Conservation (phyloP, 208 protist genomes). For the Herpetomonas samuelpessoai region DNA sequence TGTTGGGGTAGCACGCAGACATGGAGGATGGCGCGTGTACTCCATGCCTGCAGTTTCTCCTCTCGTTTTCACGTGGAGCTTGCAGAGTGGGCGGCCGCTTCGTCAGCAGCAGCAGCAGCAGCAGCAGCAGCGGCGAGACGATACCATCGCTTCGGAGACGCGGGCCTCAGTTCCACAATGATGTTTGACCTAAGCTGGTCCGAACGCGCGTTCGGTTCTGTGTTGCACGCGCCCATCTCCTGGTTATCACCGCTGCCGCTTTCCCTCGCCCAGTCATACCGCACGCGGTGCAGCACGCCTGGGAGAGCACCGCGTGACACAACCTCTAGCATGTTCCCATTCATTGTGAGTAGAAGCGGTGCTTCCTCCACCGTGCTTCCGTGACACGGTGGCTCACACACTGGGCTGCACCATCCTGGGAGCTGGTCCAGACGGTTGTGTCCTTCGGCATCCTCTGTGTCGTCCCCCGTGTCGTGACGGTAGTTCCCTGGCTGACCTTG, state of each 20-base stretch:
- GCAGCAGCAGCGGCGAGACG: background rate
- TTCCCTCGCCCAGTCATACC: slow-evolving; percentile 35
- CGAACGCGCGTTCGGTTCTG: too few relatives aligned
- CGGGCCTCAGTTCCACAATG: slow-evolving; percentile 68
- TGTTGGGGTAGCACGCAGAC: too few relatives aligned
- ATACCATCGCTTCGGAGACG: slow-evolving; percentile 25
- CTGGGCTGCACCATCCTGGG: slow-evolving; percentile 17
- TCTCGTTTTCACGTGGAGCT: too few relatives aligned
- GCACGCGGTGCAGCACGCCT: slow-evolving; percentile 63
- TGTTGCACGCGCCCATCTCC: background rate
- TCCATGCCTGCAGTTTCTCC: too few relatives aligned
- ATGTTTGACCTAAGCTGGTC: slow-evolving; percentile 62
- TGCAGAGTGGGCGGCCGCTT: too few relatives aligned
- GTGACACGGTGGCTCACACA: slow-evolving; percentile 10
- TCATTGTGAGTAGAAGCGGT: slow-evolving; percentile 33
- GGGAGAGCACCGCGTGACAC: slow-evolving; percentile 29
- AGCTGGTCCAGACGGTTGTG: slow-evolving; percentile 12
- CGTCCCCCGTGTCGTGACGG: background rate
- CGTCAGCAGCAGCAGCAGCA: too few relatives aligned
- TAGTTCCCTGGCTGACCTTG: slow-evolving; percentile 6
- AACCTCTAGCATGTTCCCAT: slow-evolving; percentile 38
- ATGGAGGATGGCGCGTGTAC: too few relatives aligned
- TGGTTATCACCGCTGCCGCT: background rate
- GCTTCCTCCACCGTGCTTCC: background rate
- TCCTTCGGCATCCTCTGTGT: background rate